Percentiles rank a stretch among this genome's conserved stretches.
These are phyloP conservation scores for Aschersonia sp. DNA, from an alignment of 2,329 filamentous ascomycete genomes.

Conservation along the genomic window DNA sequence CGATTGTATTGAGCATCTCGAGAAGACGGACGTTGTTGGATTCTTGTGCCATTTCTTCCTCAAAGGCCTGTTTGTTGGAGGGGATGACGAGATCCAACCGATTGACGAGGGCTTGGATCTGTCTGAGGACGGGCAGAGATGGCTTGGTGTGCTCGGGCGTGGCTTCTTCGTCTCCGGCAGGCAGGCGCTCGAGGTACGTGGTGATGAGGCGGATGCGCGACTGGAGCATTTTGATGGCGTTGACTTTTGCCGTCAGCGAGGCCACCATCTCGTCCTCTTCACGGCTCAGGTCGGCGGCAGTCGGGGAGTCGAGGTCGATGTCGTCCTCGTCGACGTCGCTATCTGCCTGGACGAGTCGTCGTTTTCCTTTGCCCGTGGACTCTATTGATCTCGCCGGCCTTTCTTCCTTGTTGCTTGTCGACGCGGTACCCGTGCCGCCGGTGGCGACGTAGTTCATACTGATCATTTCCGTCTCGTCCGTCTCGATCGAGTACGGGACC, in stretches of 20 bases:
- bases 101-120: conserved; percentile 72
- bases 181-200: conserved; percentile 62
- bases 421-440: conserved; percentile 59
- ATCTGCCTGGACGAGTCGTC: conserved; percentile 20
- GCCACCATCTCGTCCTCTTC: conserved; percentile 49
- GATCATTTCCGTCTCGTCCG: conserved; percentile 95
- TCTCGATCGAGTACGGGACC: conserved; percentile 77
- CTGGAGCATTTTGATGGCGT: conserved; percentile 88
- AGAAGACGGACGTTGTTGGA: conserved; percentile 74
- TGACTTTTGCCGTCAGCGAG: conserved; percentile 69
- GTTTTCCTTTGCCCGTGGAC: conserved; percentile 38
- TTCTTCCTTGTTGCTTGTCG: conserved; percentile 30
- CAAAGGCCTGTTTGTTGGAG: conserved; percentile 48
- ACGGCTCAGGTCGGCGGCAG: conserved; percentile 27
- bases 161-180: conserved; percentile 13
- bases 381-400: conserved; percentile 27
- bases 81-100: conserved; percentile 73
- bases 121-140: conserved; percentile 66
- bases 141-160: conserved; percentile 18
- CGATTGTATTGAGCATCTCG: conserved; percentile 58
- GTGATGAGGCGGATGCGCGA: conserved; percentile 57
- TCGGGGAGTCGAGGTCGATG: conserved; percentile 20
- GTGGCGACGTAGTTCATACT: conserved; percentile 85
- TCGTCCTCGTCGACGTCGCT: conserved; percentile 11
- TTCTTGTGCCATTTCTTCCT: conserved; percentile 59